Evolutionary conservation across 345 rosid species (phyloP), one percentile per base, ranked within the genome.

Genomic region (Camelina neglecta): DNA sequence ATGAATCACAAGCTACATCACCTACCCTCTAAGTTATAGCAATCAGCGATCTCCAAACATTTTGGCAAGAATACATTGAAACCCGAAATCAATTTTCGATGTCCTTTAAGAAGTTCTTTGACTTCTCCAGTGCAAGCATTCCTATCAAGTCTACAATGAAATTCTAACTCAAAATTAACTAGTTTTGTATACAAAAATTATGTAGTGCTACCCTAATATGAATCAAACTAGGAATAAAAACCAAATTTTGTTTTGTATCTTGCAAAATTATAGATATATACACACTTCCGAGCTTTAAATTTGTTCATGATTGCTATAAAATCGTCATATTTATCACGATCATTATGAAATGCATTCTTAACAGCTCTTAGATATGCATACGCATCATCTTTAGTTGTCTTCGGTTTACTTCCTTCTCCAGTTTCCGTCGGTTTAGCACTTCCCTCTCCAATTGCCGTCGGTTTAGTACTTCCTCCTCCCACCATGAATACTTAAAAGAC

Each of bases 61-160:
- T 71, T 2, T 49, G 59, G 67, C 18, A 60, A 71, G 4, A 71
- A 60, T 35, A 0, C 20, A 71, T 71, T 60, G 38, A 71, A 71
- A 33, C 67, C 75, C 1, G 26, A 23, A 23, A 48, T 71, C 24
- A 71, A 10, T 12, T 48, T 26, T 60, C 2, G 11, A 8, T 35
- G 38, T 49, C 50, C 59, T 15, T 24, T 35, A 36, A 60, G 13
- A 13, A 71, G 11, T 7, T 10, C 21, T 0, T 11, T 35, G 11
- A 48, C 67, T 12, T 60, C 48, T n/a, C 7, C 7, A 13, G 60
- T 35, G 49, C 67, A 47, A 35, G 35, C 0, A 35, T 24, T 7
- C 16, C n/a, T n/a, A 51, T 24, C 59, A 60, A 71, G 7, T 51
- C 39, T 71, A 60, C 60, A 60, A 48, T 38, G 1, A 47, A 35